Percentiles rank a stretch among this genome's conserved stretches.
Evolutionary conservation across 176 grass and related monocot genomes (phyloP).

Genomic region (Zoysia pacifica): DNA sequence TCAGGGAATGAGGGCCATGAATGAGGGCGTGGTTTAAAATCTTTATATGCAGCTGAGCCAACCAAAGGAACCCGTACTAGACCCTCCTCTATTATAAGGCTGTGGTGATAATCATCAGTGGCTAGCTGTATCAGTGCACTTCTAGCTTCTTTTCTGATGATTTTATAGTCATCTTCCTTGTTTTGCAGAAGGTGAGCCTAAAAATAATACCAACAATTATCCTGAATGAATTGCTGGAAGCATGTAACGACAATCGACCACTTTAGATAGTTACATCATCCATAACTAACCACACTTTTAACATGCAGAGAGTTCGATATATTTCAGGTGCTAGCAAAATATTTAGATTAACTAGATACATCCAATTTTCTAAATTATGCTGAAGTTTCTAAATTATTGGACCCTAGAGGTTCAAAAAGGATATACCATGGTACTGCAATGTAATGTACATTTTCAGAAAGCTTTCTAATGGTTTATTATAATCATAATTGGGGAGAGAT

Average conservation of each 20-base stretch:
- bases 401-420: background rate
- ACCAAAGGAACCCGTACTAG: slow-evolving; percentile 64
- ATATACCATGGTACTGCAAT: slow-evolving; percentile 8
- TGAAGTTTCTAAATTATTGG: slow-evolving; percentile 1
- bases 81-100: slow-evolving; percentile 67
- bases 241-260: slow-evolving; percentile 1
- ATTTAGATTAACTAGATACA: too few relatives aligned
- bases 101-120: slow-evolving; percentile 51
- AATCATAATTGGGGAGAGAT: background rate
- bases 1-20: slow-evolving; percentile 77
- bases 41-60: slow-evolving; percentile 63
- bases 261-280: background rate
- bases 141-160: slow-evolving; percentile 68
- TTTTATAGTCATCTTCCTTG: slow-evolving; percentile 59
- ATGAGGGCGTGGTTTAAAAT: slow-evolving; percentile 61
- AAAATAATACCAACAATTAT: slow-evolving; percentile 28
- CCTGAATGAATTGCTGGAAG: slow-evolving; percentile 32
- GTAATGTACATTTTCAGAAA: background rate
- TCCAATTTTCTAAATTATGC: too few relatives aligned
- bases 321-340: background rate
- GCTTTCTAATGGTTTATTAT: background rate
- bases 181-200: slow-evolving; percentile 60
- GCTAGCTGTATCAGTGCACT: slow-evolving; percentile 55
- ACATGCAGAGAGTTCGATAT: background rate
- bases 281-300: background rate